Evolutionary conservation across 306 rosid genomes (phyloP).

Genomic region (Inga leiocalycina): DNA sequence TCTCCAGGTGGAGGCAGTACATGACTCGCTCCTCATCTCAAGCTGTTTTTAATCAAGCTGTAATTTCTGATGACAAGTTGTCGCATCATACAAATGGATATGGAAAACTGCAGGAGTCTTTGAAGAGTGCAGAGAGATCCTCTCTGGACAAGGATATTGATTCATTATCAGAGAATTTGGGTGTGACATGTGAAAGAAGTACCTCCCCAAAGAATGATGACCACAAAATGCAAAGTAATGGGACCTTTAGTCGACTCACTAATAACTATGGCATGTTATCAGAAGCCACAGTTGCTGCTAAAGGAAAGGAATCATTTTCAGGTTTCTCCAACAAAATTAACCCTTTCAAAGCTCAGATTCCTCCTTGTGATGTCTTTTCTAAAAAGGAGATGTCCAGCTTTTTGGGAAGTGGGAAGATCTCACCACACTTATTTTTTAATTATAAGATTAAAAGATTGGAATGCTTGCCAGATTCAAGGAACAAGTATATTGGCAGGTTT

Average conservation of each 20-base stretch:
- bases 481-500: slow-evolving; percentile 33
- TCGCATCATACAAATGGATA: slow-evolving; percentile 42
- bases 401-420: slow-evolving; percentile 55
- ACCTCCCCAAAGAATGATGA: slow-evolving; percentile 32
- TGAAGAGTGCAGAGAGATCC: slow-evolving; percentile 36
- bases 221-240: slow-evolving; percentile 39
- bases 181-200: slow-evolving; percentile 26
- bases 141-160: slow-evolving; percentile 38
- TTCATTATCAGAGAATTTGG: slow-evolving; percentile 42
- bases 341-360: slow-evolving; percentile 85
- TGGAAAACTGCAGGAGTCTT: slow-evolving; percentile 40
- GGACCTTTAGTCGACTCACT: slow-evolving; percentile 36
- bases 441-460: slow-evolving; percentile 52
- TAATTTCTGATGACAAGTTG: slow-evolving; percentile 40
- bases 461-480: slow-evolving; percentile 45
- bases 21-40: slow-evolving; percentile 54
- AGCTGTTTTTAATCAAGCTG: slow-evolving; percentile 45
- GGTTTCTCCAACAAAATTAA: slow-evolving; percentile 47
- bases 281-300: slow-evolving; percentile 44
- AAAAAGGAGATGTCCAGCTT: slow-evolving; percentile 75
- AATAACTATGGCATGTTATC: slow-evolving; percentile 40
- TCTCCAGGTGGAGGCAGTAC: slow-evolving; percentile 93
- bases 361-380: slow-evolving; percentile 75
- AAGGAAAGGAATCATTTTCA: slow-evolving; percentile 43
- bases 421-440: slow-evolving; percentile 58